Conservation (phyloP, 805 yeast species). For the Sugiyamaella smithiae region DNA sequence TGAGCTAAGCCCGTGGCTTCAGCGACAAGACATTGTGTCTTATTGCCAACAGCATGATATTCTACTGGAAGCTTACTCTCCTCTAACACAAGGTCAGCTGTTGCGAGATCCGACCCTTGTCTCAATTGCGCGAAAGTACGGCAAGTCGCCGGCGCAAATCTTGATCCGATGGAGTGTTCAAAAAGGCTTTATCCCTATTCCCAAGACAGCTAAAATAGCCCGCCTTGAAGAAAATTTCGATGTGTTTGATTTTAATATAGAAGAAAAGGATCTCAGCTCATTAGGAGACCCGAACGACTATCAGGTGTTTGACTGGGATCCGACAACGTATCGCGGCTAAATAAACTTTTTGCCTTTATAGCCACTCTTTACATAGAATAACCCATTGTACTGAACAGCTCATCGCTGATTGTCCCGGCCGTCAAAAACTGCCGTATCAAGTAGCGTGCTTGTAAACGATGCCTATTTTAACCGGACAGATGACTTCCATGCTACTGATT, state of each 20-base stretch:
- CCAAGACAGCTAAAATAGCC: slow-evolving; percentile 69
- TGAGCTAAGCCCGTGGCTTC: slow-evolving; percentile 57
- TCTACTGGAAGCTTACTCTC: slow-evolving; percentile 82
- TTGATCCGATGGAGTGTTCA: slow-evolving; percentile 84
- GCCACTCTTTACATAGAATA: too few species aligned
- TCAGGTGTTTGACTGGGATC: slow-evolving; percentile 22
- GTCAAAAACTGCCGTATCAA: too few species aligned
- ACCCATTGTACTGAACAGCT: too few species aligned
- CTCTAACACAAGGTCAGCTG: slow-evolving; percentile 68
- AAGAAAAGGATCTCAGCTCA: slow-evolving; percentile 49
- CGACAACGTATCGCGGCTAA: slow-evolving; percentile 15
- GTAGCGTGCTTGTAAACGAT: too few species aligned
- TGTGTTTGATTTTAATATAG: slow-evolving; percentile 54
- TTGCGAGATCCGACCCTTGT: slow-evolving; percentile 50
- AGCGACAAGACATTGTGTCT: slow-evolving; percentile 53
- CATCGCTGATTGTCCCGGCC: too few species aligned
- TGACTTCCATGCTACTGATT: too few species aligned
- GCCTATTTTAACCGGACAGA: too few species aligned
- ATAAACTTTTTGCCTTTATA: too few species aligned
- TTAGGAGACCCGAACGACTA: slow-evolving; percentile 41
- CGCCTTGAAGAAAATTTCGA: slow-evolving; percentile 61
- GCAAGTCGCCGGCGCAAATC: slow-evolving; percentile 62
- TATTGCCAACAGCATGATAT: slow-evolving; percentile 58
- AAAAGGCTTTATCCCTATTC: slow-evolving; percentile 71
- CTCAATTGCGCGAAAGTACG: slow-evolving; percentile 57